Conservation (phyloP, 306 rosid species). For the Medicago lupulina region DNA sequence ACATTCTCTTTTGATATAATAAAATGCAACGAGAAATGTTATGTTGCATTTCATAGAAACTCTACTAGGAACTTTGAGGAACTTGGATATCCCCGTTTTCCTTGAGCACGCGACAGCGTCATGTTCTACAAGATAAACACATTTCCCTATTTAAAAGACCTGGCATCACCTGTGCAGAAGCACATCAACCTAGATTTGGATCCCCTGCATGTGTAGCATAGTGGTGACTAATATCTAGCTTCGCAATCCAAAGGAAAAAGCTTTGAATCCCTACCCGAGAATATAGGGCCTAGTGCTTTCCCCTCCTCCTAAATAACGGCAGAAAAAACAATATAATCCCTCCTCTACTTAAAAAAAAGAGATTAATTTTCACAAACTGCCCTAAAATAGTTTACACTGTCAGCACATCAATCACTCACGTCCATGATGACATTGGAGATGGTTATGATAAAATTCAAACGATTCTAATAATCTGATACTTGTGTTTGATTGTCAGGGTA, state of each 20-base stretch:
- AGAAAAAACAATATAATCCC: neutral
- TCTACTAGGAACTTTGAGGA: neutral
- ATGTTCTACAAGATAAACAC: conserved; percentile 19
- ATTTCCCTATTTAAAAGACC: neutral
- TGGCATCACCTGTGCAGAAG: neutral
- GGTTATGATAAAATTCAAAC: neutral
- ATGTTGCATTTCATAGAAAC: neutral
- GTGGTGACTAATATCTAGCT: neutral
- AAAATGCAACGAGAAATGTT: neutral
- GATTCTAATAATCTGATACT: neutral
- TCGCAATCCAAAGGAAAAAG: neutral
- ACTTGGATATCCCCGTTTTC: neutral
- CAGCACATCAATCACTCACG: neutral
- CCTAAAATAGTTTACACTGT: neutral
- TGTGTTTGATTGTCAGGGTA: neutral
- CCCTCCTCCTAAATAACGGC: neutral
- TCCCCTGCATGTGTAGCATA: neutral
- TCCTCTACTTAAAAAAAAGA: too few species aligned
- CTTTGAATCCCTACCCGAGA: neutral
- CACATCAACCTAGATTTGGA: neutral
- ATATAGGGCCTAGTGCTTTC: neutral
- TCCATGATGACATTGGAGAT: neutral
- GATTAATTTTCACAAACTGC: neutral
- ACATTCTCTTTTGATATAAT: neutral
- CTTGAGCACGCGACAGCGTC: neutral